phyloP scores from a whole-genome alignment of 2,329 filamentous ascomycete species.

The Penicillium crustosum region DNA sequence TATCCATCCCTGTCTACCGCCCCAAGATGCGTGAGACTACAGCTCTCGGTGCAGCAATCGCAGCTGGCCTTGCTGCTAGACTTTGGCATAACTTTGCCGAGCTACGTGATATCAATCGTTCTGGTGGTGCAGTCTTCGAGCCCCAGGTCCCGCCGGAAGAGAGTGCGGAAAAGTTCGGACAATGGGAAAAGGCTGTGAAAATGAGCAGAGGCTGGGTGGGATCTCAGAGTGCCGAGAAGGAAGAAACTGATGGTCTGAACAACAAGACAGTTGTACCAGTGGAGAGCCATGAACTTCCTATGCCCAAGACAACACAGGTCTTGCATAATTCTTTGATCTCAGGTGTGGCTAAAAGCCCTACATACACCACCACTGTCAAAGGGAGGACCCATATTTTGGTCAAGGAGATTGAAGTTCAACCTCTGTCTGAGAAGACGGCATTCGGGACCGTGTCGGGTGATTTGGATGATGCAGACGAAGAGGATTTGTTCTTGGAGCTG shows the following conservation, averaged over 20 bases:
- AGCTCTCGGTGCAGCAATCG: constrained; percentile 82
- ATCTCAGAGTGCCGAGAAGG: constrained; percentile 1
- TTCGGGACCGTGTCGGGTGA: constrained; percentile 27
- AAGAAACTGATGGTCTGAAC: not conserved
- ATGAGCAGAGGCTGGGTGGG: constrained; percentile 70
- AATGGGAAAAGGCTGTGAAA: constrained; percentile 72
- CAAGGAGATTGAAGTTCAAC: constrained; percentile 16
- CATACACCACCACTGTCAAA: constrained; percentile 4
- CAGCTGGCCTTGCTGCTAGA: constrained; percentile 76
- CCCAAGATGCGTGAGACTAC: constrained; percentile 90
- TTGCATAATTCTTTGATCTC: constrained; percentile 3
- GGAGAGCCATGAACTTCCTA: not conserved
- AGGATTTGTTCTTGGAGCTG: constrained; percentile 37
- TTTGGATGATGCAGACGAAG: constrained; percentile 37
- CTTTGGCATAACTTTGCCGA: constrained; percentile 76
- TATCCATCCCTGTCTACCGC: constrained; percentile 77
- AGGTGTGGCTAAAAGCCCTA: constrained; percentile 11
- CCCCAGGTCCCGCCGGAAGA: constrained; percentile 59
- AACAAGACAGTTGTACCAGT: not conserved
- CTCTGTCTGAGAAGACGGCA: constrained; percentile 14
- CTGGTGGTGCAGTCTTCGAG: constrained; percentile 68
- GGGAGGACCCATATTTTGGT: constrained; percentile 12
- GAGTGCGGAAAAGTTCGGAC: constrained; percentile 60
- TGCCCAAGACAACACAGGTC: not conserved
- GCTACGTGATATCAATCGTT: constrained; percentile 68